Evolutionary conservation across 441 rosid species (phyloP).

Genomic region (Cnidoscolus chayamansa): DNA sequence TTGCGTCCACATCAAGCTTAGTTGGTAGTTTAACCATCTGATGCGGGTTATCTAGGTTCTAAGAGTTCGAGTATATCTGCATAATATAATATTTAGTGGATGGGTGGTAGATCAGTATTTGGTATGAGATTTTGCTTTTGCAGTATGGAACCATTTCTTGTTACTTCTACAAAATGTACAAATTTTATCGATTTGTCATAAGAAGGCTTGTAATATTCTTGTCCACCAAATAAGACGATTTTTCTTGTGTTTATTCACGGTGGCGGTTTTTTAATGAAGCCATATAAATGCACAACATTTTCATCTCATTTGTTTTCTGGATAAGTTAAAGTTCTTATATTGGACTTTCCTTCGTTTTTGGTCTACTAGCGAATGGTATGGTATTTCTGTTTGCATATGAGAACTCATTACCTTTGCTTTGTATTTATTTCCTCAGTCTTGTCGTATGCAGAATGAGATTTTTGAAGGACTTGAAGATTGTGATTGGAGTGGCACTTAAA

Average conservation of each 20-base stretch:
- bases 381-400: neutral
- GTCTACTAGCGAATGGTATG: neutral
- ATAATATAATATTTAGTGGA: neutral
- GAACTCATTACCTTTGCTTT: neutral
- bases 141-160: neutral
- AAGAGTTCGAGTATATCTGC: neutral
- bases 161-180: neutral
- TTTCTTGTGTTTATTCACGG: neutral
- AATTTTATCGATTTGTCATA: neutral
- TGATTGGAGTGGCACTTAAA: slow-evolving; percentile 30
- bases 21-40: slow-evolving; percentile 4
- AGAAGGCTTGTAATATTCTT: neutral
- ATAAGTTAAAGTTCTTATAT: neutral
- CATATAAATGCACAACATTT: neutral
- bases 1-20: neutral
- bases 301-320: neutral
- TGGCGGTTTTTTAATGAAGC: neutral
- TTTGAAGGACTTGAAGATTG: slow-evolving; percentile 20
- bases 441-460: slow-evolving; percentile 17
- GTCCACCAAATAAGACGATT: neutral
- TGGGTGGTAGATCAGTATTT: neutral
- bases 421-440: neutral
- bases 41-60: neutral
- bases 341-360: neutral
- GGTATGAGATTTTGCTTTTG: neutral